Evolutionary conservation across 257 asterid genomes (phyloP).

Genomic region (Knoxia roxburghii): DNA sequence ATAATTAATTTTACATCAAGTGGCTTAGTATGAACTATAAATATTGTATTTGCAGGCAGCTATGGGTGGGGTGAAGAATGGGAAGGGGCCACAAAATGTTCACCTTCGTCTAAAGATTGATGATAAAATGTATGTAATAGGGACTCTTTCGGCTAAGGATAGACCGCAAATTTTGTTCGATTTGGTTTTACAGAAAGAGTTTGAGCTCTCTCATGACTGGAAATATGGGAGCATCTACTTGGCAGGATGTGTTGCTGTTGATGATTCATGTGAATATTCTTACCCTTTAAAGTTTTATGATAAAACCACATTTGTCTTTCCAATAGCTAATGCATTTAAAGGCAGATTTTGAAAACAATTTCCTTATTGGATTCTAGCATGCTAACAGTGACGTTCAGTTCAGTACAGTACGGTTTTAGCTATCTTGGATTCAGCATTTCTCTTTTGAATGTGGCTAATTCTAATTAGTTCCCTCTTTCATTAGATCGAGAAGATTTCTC

Average conservation of each 20-base stretch:
- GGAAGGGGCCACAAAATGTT: slow-evolving; percentile 34
- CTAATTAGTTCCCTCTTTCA: too few species aligned
- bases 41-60: slow-evolving; percentile 39
- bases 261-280: too few species aligned
- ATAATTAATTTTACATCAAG: not conserved
- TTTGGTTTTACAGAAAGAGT: slow-evolving; percentile 57
- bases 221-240: slow-evolving; percentile 58
- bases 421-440: too few species aligned
- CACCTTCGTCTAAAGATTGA: slow-evolving; percentile 45
- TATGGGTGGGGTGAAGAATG: slow-evolving; percentile 55
- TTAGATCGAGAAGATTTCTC: too few species aligned
- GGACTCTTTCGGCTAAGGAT: slow-evolving; percentile 47
- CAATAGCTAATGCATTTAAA: too few species aligned
- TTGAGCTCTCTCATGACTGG: slow-evolving; percentile 78
- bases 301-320: too few species aligned
- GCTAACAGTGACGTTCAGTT: too few species aligned
- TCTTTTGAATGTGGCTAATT: too few species aligned
- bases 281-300: too few species aligned
- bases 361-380: too few species aligned
- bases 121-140: slow-evolving; percentile 34
- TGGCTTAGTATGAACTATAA: not conserved
- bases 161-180: slow-evolving; percentile 57
- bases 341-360: too few species aligned
- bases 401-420: too few species aligned
- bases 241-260: slow-evolving; percentile 45